Evolutionary conservation across 768 basidiomycete species (phyloP), one percentile per base, ranked within the genome.

Genomic region (Boletus rufocinnamomeus): DNA sequence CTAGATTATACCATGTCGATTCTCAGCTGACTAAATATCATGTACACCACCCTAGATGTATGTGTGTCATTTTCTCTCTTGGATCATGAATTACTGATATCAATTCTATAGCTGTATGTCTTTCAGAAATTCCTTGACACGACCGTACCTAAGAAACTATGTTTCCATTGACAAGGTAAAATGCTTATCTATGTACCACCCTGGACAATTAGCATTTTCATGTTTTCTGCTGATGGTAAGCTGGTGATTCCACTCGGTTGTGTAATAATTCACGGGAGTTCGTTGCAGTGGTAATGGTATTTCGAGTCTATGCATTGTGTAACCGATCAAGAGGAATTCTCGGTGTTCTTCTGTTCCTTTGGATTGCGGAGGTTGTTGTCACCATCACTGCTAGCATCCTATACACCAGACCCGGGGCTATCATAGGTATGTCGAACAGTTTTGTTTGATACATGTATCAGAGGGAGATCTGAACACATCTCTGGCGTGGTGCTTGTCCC

Each of bases 251-350:
- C 3, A 27, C 19, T 14, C 6, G 2, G 8, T n/a, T 19, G 10
- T 14, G 16, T 10, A 9, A n/a, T 13, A 13, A 30, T 6, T 49
- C 9, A 21, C 8, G 7, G 21, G 1, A n/a, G 32, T 16, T 37
- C 9, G 37, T 46, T 40, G 2, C 21, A 62, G 61, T 61, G 19
- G 13, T 62, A 10, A 62, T 62, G 61, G n/a, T 62, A 5, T 45
- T 50, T 21, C 54, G 59, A 27, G 43, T 61, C 11, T 62, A 61
- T 53, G 61, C 61, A 27, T 19, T 62, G 32, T 61, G 45, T 23
- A 34, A 48, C 2, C 50, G 7, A 19, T 61, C 61, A 14, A 52
- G 47, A 25, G 10, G 0, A 6, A 21, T 61, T 6, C 49, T 61
- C 6, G 2, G 3, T 4, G 2, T 56, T 19, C 59, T 62, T 14